Evolutionary conservation across 345 rosid genomes (phyloP).

Genomic region (Arabis hirsuta): DNA sequence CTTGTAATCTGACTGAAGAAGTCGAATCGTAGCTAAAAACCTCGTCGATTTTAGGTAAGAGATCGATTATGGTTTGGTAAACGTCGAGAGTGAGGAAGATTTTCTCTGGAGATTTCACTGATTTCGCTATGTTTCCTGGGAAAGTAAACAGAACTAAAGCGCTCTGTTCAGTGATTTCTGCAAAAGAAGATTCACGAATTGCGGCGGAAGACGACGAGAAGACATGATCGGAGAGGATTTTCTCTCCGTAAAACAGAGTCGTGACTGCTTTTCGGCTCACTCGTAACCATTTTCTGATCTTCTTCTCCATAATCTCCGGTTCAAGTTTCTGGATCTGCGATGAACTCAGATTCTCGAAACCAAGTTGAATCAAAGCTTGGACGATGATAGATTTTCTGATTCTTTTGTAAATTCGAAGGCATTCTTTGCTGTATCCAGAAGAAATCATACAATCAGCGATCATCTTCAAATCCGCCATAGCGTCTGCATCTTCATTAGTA

Average conservation of each 20-base stretch:
- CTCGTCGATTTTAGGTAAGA: slow-evolving; percentile 57
- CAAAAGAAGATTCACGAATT: slow-evolving; percentile 55
- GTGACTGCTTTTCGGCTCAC: slow-evolving; percentile 49
- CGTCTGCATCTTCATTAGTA: slow-evolving; percentile 23
- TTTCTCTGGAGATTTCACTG: slow-evolving; percentile 67
- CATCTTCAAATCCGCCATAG: slow-evolving; percentile 56
- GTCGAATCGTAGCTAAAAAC: slow-evolving; percentile 57
- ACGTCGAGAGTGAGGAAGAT: slow-evolving; percentile 71
- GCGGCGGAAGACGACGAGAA: slow-evolving; percentile 55
- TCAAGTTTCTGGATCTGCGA: slow-evolving; percentile 61
- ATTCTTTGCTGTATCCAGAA: slow-evolving; percentile 67
- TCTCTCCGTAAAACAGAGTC: slow-evolving; percentile 62
- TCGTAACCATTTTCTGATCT: slow-evolving; percentile 53
- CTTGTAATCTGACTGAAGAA: slow-evolving; percentile 47
- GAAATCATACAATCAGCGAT: slow-evolving; percentile 76
- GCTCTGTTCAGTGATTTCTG: slow-evolving; percentile 52
- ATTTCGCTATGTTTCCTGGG: slow-evolving; percentile 59
- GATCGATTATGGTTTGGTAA: slow-evolving; percentile 56
- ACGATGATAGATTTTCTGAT: slow-evolving; percentile 63
- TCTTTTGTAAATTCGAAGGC: slow-evolving; percentile 55
- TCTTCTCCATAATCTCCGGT: slow-evolving; percentile 59
- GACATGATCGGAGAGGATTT: slow-evolving; percentile 61
- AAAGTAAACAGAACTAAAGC: slow-evolving; percentile 60
- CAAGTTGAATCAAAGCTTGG: slow-evolving; percentile 52
- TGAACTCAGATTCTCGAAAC: slow-evolving; percentile 52